A percentile compares a stretch with the other conserved stretches of the same genome.
Conservation (phyloP, 768 basidiomycete genomes). For the Tephrocybe sp. region DNA sequence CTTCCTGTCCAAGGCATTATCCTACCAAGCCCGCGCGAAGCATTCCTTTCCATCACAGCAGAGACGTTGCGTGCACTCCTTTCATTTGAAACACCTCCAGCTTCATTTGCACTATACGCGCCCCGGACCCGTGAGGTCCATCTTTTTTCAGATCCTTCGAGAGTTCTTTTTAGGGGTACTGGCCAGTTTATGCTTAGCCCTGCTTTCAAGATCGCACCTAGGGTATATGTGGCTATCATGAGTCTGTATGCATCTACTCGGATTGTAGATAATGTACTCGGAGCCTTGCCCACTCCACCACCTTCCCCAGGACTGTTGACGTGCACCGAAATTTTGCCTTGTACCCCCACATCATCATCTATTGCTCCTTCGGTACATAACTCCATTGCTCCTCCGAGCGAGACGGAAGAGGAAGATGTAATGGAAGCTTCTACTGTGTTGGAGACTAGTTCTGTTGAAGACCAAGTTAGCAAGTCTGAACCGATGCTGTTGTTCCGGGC, state of each 20-base stretch:
- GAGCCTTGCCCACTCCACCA: slow-evolving; percentile 34
- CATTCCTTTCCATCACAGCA: slow-evolving; percentile 3
- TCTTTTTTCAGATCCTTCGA: slow-evolving; percentile 11
- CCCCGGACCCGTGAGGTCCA: slow-evolving; percentile 8
- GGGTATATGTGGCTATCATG: slow-evolving; percentile 29
- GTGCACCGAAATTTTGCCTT: neutral
- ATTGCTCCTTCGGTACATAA: neutral
- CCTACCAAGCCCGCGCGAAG: neutral
- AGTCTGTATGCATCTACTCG: slow-evolving; percentile 24
- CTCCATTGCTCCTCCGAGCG: no score
- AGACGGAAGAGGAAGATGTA: no score
- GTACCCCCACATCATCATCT: neutral
- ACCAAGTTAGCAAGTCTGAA: neutral
- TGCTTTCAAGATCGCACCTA: slow-evolving; percentile 20
- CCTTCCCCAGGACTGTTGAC: slow-evolving; percentile 31
- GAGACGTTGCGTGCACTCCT: slow-evolving; percentile 10
- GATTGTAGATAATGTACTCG: slow-evolving; percentile 5
- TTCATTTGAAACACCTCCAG: neutral
- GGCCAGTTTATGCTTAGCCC: slow-evolving; percentile 25
- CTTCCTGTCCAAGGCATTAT: slow-evolving; percentile 9
- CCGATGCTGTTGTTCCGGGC: neutral
- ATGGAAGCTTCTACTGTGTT: neutral
- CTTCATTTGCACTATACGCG: slow-evolving; percentile 17
- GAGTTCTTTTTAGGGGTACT: slow-evolving; percentile 1
- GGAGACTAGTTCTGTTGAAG: neutral